phyloP scores from a whole-genome alignment of 345 rosid genomes.

The Pistacia integerrima region DNA sequence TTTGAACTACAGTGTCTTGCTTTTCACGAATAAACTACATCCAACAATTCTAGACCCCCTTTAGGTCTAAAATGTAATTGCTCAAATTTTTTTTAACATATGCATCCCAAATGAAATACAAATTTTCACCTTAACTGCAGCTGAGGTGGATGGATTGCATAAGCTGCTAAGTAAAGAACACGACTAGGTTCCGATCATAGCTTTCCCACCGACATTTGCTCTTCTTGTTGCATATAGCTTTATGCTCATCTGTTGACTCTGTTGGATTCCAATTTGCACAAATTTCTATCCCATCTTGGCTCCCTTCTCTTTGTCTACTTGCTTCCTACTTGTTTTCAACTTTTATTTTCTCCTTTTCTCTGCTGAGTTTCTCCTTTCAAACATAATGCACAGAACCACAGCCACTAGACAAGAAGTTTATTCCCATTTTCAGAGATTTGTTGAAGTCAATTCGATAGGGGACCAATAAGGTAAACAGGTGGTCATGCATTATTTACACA shows the following conservation, averaged over 20 bases:
- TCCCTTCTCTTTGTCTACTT: background rate
- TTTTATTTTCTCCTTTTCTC: background rate
- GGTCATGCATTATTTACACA: conserved; percentile 2
- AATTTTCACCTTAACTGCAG: background rate
- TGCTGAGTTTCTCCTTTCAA: background rate
- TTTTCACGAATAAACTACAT: background rate
- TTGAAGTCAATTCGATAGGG: background rate
- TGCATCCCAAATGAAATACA: too few relatives aligned
- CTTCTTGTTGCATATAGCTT: background rate
- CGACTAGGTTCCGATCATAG: background rate
- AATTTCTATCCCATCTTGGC: background rate
- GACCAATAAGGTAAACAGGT: background rate
- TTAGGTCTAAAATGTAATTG: background rate
- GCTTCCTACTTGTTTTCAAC: background rate
- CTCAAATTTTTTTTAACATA: background rate
- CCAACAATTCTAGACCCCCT: background rate
- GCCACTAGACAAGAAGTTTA: background rate
- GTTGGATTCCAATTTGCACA: conserved; percentile 1
- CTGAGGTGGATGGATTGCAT: background rate
- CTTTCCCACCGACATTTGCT: background rate
- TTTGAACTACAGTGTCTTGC: background rate
- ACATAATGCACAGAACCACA: background rate
- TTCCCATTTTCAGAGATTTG: background rate
- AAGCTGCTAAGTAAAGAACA: background rate
- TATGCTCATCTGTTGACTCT: background rate